phyloP scores from a whole-genome alignment of 2,329 filamentous ascomycete species.

The Saccharata proteae region DNA sequence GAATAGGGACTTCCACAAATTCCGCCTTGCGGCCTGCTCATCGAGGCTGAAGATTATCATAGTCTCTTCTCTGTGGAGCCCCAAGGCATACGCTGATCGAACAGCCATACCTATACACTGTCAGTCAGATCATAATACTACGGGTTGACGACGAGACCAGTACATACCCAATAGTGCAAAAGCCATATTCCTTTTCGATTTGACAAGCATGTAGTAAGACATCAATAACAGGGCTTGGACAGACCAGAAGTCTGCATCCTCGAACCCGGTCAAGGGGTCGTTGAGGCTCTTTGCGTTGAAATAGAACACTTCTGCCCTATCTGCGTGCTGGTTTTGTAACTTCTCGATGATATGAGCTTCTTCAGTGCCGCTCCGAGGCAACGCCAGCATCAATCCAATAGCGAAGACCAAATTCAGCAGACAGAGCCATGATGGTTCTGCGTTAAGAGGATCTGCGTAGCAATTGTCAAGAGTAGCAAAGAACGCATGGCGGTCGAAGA shows the following conservation, averaged over 20 bases:
- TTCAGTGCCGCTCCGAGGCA: constrained; percentile 35
- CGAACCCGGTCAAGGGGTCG: constrained; percentile 39
- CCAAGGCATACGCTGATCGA: constrained; percentile 49
- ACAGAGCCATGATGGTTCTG: constrained; percentile 43
- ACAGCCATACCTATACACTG: constrained; percentile 46
- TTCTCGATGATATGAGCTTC: constrained; percentile 42
- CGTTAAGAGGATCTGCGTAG: constrained; percentile 41
- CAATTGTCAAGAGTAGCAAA: constrained; percentile 38
- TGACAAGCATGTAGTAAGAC: constrained; percentile 50
- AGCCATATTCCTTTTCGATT: constrained; percentile 51
- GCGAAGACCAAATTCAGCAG: constrained; percentile 51
- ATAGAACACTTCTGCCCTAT: constrained; percentile 52
- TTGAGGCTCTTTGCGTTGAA: constrained; percentile 44
- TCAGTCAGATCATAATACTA: background rate
- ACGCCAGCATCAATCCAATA: constrained; percentile 48
- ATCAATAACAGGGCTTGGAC: constrained; percentile 53
- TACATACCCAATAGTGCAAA: constrained; percentile 47
- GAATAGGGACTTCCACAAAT: constrained; percentile 53
- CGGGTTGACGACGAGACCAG: background rate
- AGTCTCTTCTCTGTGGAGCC: constrained; percentile 49
- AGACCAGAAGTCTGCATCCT: constrained; percentile 53
- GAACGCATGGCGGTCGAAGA: constrained; percentile 44
- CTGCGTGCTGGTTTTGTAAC: constrained; percentile 35
- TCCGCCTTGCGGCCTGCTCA: constrained; percentile 39
- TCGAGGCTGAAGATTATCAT: constrained; percentile 39